phyloP scores from a whole-genome alignment of 768 basidiomycete genomes.

The Kwoniella sp. region DNA sequence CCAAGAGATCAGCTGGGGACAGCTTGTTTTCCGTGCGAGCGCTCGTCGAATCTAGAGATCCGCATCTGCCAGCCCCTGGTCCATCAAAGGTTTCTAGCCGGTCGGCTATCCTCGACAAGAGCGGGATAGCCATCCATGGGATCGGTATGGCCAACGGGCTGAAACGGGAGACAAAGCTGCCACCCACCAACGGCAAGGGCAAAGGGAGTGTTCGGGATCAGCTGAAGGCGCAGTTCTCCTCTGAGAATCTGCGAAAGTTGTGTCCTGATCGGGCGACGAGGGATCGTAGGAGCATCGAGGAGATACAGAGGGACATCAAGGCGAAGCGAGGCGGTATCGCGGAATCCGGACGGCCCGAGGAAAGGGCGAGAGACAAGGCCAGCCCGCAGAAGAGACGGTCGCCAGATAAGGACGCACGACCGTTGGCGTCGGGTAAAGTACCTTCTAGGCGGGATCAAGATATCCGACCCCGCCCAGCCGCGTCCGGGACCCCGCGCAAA shows the following conservation, averaged over 20 bases:
- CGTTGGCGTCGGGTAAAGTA: no score
- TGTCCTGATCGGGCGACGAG: constrained; percentile 31
- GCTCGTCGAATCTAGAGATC: constrained; percentile 23
- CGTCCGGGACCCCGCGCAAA: constrained; percentile 2
- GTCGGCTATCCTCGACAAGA: no score
- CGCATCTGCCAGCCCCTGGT: no score
- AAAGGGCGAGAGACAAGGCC: background rate
- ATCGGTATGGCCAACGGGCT: constrained; percentile 11
- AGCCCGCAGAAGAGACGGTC: background rate
- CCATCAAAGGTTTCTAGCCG: background rate
- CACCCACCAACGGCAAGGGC: background rate
- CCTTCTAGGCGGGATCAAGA: no score
- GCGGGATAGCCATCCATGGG: constrained; percentile 5
- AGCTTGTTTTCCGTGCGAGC: constrained; percentile 26
- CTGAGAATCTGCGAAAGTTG: constrained; percentile 23
- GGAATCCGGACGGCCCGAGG: background rate
- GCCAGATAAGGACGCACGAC: no score
- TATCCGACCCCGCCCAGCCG: no score
- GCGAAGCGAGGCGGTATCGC: constrained; percentile 3
- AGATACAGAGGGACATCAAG: constrained; percentile 35
- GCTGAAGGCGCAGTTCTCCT: constrained; percentile 9
- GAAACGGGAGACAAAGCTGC: background rate
- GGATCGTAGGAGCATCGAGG: constrained; percentile 36
- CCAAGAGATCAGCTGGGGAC: constrained; percentile 19
- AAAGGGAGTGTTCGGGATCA: constrained; percentile 4